Evolutionary conservation across 2,329 filamentous ascomycete species (phyloP).

Genomic region (Sodiomyces alkalinus): DNA sequence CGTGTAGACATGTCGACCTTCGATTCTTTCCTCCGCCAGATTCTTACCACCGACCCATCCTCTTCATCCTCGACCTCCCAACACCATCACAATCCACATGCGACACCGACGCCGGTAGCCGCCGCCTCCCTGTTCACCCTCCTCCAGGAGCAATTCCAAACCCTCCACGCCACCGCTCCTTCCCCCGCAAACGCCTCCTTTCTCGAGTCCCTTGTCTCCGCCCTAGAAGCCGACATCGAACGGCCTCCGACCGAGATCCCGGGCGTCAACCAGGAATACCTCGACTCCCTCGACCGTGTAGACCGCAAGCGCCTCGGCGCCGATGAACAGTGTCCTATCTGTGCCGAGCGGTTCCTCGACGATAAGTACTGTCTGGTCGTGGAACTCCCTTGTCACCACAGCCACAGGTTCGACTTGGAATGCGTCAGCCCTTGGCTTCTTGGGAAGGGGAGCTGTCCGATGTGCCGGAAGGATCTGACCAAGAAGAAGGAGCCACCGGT

Average conservation of each 20-base stretch:
- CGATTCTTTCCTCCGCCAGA: conserved; percentile 38
- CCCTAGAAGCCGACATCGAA: conserved; percentile 34
- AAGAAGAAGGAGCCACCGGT: conserved; percentile 34
- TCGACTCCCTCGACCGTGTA: conserved; percentile 45
- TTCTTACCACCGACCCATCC: conserved; percentile 20
- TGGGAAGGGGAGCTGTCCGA: conserved; percentile 48
- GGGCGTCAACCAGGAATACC: conserved; percentile 43
- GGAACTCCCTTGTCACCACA: conserved; percentile 43
- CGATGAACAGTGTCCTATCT: conserved; percentile 46
- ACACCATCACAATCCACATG: conserved; percentile 35
- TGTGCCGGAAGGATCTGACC: conserved; percentile 45
- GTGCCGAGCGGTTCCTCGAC: conserved; percentile 44
- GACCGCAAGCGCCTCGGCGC: conserved; percentile 29
- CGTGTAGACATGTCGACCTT: conserved; percentile 51
- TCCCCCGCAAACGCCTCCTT: conserved; percentile 31
- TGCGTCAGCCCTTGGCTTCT: conserved; percentile 51
- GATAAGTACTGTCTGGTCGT: conserved; percentile 49
- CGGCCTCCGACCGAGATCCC: conserved; percentile 33
- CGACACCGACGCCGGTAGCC: conserved; percentile 45
- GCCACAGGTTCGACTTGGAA: conserved; percentile 49
- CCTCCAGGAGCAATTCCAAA: conserved; percentile 42
- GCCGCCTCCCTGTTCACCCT: conserved; percentile 41
- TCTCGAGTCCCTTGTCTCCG: conserved; percentile 30
- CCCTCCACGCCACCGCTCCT: conserved; percentile 32
- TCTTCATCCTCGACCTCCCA: conserved; percentile 6